Base-by-base conservation (phyloP, 2,329 filamentous ascomycete species). In the Colletotrichum higginsianum region DNA sequence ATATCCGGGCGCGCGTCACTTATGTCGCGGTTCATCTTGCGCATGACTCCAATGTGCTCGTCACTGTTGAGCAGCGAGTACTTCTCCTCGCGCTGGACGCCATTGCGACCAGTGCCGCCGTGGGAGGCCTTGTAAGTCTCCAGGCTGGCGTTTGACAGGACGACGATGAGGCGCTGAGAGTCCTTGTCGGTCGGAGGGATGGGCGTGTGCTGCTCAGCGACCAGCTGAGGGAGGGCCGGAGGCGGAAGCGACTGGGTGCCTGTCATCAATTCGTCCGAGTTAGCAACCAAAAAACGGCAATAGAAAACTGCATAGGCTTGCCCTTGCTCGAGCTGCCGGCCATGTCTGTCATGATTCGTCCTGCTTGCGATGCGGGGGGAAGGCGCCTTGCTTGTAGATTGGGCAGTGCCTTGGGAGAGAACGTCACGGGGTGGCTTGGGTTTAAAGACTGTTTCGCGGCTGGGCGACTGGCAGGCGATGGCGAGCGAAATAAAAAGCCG, bases 21-120 rank as follows among this genome's bases (percentile, higher is more conserved):
- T 76, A 99, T 98, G 81, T 99, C 96, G 77, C 96, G 90, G 82
- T 97, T 97, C 96, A 98, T 98, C 87, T 98, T 99, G 79, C 96
- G 93, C 95, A 99, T 98, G 75, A 98, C 93, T 74, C 96, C 96
- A 77, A 99, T 99, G 82, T 99, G 96, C 84, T 99, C 96, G 80
- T 99, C 96, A 83, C 95, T 98, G 87, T 99, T 99, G 79, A 99
- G 91, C 63, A 99, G 87, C 73, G 96, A 97, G 84, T 97, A 99
- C 83, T 98, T 98, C 81, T 98, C 96, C 78, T 98, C 95, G 62
- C 93, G 90, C 72, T 90, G 89, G 69, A 88, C 85, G 42, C 90
- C 87, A 86, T 81, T 90, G 83, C 84, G 91, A 84, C 80, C 89
- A 82, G 80, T 88, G 82, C 91, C 89, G 72, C 92, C 91, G 76